These are phyloP conservation scores for Pichia phayaonensis DNA, from an alignment of 805 yeast genomes.

Conservation along the genomic window DNA sequence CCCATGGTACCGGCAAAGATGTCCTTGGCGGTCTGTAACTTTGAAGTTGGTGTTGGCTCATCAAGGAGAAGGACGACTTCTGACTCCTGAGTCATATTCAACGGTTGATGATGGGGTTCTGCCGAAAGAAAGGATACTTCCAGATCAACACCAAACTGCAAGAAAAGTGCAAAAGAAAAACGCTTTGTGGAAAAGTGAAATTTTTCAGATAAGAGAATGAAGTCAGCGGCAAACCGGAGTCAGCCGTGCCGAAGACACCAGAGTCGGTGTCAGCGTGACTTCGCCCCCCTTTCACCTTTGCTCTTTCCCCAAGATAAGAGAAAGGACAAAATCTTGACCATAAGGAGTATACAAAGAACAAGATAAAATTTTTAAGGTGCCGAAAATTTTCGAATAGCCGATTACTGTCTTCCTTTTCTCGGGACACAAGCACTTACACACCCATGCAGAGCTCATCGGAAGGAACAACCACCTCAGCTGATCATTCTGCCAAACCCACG, in stretches of 20 bases:
- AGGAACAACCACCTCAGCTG: too few species aligned
- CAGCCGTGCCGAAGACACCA: neutral
- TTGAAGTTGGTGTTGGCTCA: slow-evolving; percentile 19
- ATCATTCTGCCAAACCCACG: too few species aligned
- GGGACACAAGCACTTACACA: neutral
- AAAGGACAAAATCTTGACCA: neutral
- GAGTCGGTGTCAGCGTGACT: neutral
- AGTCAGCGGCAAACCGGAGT: neutral
- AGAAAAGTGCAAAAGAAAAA: neutral
- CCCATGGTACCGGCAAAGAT: slow-evolving; percentile 89
- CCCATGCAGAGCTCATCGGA: too few species aligned
- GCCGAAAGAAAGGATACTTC: too few species aligned
- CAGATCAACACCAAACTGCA: neutral
- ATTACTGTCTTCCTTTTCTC: neutral
- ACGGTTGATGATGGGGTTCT: too few species aligned
- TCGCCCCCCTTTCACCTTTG: neutral
- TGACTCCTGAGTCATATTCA: slow-evolving; percentile 23
- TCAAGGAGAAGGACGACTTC: slow-evolving; percentile 20
- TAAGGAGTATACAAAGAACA: too few species aligned
- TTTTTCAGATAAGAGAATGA: neutral
- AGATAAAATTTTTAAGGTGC: too few species aligned
- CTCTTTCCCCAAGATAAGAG: neutral
- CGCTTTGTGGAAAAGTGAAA: neutral
- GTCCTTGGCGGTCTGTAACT: slow-evolving; percentile 56
- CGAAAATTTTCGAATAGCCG: neutral